phyloP scores from a whole-genome alignment of 352 stramenopile species.

The Poterioochromonas sp. region DNA sequence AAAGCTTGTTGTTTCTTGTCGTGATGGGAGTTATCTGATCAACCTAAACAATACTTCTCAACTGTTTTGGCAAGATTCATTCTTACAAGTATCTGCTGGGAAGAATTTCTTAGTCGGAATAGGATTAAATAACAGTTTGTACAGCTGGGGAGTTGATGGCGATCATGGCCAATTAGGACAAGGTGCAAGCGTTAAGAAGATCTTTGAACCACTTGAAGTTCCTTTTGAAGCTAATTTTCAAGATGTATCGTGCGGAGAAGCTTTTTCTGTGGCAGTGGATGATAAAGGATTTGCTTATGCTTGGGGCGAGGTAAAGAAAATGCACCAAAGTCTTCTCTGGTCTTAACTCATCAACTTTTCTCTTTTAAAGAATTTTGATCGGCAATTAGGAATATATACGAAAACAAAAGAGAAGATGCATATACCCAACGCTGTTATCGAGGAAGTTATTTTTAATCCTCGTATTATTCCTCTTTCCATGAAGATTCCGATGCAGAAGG shows the following conservation, averaged over 20 bases:
- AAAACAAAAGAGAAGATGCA: neutral
- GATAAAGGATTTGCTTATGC: neutral
- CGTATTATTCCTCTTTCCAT: neutral
- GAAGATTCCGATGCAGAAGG: neutral
- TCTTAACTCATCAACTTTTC: neutral
- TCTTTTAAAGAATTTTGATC: neutral
- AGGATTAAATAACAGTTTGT: neutral
- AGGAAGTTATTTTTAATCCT: conserved; percentile 13
- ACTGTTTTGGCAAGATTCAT: too few species aligned
- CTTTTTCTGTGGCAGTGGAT: neutral
- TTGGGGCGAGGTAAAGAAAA: neutral
- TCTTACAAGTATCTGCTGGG: neutral
- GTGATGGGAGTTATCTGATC: too few species aligned
- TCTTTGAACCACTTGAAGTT: neutral
- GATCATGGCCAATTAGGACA: neutral
- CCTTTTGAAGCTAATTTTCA: neutral
- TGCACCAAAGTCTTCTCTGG: neutral
- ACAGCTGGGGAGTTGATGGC: neutral
- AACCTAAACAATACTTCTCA: too few species aligned
- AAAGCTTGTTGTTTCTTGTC: too few species aligned
- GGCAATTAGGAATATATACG: conserved; percentile 6
- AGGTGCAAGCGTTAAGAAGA: neutral
- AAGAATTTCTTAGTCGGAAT: neutral
- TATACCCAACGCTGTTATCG: neutral
- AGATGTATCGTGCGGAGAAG: neutral